Evolutionary conservation across 2,329 filamentous ascomycete species (phyloP), one percentile per base, ranked within the genome.

Genomic region (Cladophialophora psammophila): DNA sequence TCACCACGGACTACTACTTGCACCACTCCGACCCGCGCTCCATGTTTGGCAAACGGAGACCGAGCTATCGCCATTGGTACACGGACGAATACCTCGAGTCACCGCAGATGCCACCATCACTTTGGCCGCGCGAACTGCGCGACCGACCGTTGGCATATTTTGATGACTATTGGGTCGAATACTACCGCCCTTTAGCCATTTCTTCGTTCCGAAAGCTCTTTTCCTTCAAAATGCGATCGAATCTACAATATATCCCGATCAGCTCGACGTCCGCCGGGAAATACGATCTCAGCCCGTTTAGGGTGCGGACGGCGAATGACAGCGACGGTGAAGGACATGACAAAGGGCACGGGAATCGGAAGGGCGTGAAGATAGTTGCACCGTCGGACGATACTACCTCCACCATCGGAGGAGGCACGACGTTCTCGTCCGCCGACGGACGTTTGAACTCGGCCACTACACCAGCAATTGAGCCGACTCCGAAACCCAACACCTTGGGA

Each of bases 141-240:
- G 69, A 77, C 34, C 84, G 82, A 68, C 81, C 82, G 6, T 79
- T 91, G 2, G 81, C 84, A 3, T 88, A 86, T 67, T 93, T 92
- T 67, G 94, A 98, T 75, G 93, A 98, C 78, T 99, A 97, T 78
- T 99, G 95, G 95, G 84, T 95, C 7, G 95, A 99, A 77, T 98
- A 97, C 78, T 99, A 99, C 76, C 89, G 94, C 13, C 95, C 95
- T 0, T 85, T 92, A 7, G 92, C 91, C 0, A 81, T 98, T 1
- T 97, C 95, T 0, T 95, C 93, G 0, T 93, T 98, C 72, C 86
- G 90, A 13, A 99, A 97, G 76, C 91, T 97, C 77, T 97, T 97
- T 76, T 88, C 93, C 0, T 97, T 91, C 79, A 93, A 92, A 76
- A 92, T 98, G 86, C 96, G 94, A 75, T 94, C 92, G 0, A 95